phyloP scores from a whole-genome alignment of 495 filamentous ascomycete genomes.

The Penicillium turbatum region DNA sequence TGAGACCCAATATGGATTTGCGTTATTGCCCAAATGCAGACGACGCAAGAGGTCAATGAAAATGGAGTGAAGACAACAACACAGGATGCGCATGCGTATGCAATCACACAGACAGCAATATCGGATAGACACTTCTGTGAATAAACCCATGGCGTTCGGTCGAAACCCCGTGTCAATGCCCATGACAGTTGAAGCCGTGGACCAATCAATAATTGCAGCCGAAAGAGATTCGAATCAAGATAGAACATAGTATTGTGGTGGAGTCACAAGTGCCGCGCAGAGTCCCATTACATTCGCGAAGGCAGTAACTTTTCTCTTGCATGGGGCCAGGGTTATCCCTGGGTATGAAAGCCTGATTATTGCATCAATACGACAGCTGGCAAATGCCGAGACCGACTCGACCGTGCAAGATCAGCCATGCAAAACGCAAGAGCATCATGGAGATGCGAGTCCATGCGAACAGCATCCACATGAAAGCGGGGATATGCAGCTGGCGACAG shows the following conservation, averaged over 20 bases:
- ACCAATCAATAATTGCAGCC: slow-evolving; percentile 21
- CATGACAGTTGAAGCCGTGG: slow-evolving; percentile 18
- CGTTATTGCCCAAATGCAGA: slow-evolving; percentile 14
- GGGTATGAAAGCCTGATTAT: slow-evolving; percentile 26
- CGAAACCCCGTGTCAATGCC: slow-evolving; percentile 16
- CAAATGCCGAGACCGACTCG: slow-evolving; percentile 30
- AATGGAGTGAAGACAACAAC: slow-evolving; percentile 10
- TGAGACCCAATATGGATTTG: slow-evolving; percentile 20
- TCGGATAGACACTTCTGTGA: slow-evolving; percentile 14
- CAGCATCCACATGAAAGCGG: slow-evolving; percentile 33
- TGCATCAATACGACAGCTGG: slow-evolving; percentile 43
- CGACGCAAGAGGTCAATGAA: slow-evolving; percentile 12
- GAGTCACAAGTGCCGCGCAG: slow-evolving; percentile 22
- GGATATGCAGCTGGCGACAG: slow-evolving; percentile 30
- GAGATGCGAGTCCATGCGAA: slow-evolving; percentile 27
- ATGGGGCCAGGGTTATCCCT: slow-evolving; percentile 29
- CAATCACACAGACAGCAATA: slow-evolving; percentile 25
- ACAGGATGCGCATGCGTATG: slow-evolving; percentile 17
- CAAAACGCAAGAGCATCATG: slow-evolving; percentile 29
- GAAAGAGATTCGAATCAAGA: slow-evolving; percentile 4
- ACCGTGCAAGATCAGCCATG: slow-evolving; percentile 41
- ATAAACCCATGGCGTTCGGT: slow-evolving; percentile 9
- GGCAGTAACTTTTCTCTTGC: slow-evolving; percentile 21
- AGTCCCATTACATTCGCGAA: slow-evolving; percentile 20
- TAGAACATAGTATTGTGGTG: slow-evolving; percentile 15